Conservation (phyloP, 2,329 filamentous ascomycete genomes). For the Fusarium hostae region DNA sequence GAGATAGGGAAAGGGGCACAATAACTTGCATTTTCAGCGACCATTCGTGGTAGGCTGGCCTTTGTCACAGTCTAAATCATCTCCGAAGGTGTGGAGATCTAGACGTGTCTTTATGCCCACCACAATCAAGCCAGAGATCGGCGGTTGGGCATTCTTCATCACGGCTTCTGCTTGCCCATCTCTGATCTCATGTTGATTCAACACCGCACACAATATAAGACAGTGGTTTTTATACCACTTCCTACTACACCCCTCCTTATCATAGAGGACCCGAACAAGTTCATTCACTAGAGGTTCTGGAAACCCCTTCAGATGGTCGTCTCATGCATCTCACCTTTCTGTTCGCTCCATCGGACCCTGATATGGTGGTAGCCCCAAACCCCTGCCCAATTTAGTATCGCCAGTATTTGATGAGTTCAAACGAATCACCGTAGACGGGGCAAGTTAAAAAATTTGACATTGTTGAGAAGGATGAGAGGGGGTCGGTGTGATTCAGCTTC, state of each 20-base stretch:
- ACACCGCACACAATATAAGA: background rate
- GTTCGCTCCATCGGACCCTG: background rate
- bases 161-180: slow-evolving; percentile 8
- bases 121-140: slow-evolving; percentile 28
- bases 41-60: slow-evolving; percentile 1
- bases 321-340: background rate
- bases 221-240: background rate
- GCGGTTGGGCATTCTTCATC: slow-evolving; percentile 27
- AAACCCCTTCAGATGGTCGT: background rate
- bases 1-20: slow-evolving; percentile 8
- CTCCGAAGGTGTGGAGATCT: slow-evolving; percentile 7
- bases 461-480: background rate
- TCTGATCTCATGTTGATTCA: slow-evolving; percentile 22
- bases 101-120: slow-evolving; percentile 23
- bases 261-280: background rate
- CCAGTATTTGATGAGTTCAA: background rate
- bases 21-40: background rate
- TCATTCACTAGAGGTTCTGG: background rate
- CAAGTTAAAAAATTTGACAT: background rate
- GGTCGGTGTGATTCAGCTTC: background rate
- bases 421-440: background rate
- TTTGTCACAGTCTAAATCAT: slow-evolving; percentile 16
- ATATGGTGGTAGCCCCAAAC: background rate
- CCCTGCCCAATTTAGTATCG: background rate
- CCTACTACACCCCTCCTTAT: background rate